A percentile compares a stretch with the other conserved stretches of the same genome.
Conservation (phyloP, 257 asterid species). For the Linderniella brevidens region DNA sequence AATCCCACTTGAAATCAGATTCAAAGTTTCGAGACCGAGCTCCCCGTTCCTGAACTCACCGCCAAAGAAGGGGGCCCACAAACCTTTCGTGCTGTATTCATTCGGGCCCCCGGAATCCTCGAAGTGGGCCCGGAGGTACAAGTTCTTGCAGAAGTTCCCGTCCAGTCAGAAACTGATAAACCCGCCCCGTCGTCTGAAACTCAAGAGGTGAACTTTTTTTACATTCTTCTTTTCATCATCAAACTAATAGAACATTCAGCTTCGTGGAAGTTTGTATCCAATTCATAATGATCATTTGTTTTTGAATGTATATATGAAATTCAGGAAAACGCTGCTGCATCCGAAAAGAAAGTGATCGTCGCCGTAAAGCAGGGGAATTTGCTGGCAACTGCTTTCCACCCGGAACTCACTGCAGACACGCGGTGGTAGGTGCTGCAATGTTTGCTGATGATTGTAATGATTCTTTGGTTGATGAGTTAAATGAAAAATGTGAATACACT, state of each 20-base stretch:
- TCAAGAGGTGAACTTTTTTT: constrained; percentile 22
- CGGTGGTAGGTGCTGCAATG: constrained; percentile 47
- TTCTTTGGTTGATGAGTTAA: background rate
- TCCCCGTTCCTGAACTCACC: constrained; percentile 60
- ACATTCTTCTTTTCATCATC: too few species aligned
- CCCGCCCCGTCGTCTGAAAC: constrained; percentile 17
- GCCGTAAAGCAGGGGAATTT: constrained; percentile 95
- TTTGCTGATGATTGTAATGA: too few species aligned
- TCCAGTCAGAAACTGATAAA: constrained; percentile 25
- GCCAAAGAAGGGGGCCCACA: constrained; percentile 91
- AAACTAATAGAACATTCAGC: too few species aligned
- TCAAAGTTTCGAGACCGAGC: constrained; percentile 89
- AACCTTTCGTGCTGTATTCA: constrained; percentile 66
- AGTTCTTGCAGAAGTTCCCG: constrained; percentile 59
- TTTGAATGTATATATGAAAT: background rate
- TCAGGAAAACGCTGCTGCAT: constrained; percentile 27
- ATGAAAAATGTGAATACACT: background rate
- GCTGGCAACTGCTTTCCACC: constrained; percentile 98
- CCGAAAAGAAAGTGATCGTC: constrained; percentile 48
- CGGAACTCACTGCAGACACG: constrained; percentile 89
- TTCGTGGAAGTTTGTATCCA: too few species aligned
- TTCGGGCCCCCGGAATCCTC: constrained; percentile 84
- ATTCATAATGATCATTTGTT: background rate
- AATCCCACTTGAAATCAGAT: constrained; percentile 22
- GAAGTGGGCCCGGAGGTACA: constrained; percentile 86